Evolutionary conservation across 2,329 filamentous ascomycete genomes (phyloP).

Genomic region (Leptographium procerum): DNA sequence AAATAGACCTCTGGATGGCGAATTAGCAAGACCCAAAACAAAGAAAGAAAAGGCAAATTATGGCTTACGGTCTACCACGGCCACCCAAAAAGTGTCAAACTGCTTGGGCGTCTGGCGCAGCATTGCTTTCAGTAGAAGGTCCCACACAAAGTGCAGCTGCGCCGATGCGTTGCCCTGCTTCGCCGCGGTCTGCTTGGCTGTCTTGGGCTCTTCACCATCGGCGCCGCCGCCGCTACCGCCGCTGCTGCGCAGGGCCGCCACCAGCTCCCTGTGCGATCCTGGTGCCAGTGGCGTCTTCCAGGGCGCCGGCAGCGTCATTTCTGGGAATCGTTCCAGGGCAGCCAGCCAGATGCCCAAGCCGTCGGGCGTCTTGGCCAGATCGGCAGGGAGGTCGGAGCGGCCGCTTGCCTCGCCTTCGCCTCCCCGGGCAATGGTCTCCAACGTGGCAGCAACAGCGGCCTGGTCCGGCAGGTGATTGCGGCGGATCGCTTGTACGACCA

Average conservation of each 20-base stretch:
- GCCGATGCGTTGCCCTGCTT: slow-evolving; percentile 65
- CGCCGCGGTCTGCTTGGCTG: slow-evolving; percentile 22
- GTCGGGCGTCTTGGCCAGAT: slow-evolving; percentile 70
- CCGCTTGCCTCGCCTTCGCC: background rate
- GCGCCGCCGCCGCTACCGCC: slow-evolving; percentile 32
- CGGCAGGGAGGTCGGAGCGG: slow-evolving; percentile 16
- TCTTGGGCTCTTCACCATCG: slow-evolving; percentile 14
- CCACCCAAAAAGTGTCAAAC: slow-evolving; percentile 12
- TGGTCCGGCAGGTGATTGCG: slow-evolving; percentile 40
- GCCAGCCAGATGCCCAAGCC: slow-evolving; percentile 82
- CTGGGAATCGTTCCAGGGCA: slow-evolving; percentile 51
- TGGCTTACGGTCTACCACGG: slow-evolving; percentile 65
- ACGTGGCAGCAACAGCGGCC: slow-evolving; percentile 44
- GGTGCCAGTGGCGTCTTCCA: slow-evolving; percentile 69
- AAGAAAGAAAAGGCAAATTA: slow-evolving; percentile 19
- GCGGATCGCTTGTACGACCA: slow-evolving; percentile 61
- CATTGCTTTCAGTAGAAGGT: slow-evolving; percentile 49
- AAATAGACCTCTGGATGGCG: slow-evolving; percentile 71
- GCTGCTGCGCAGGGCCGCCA: slow-evolving; percentile 70
- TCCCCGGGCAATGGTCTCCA: slow-evolving; percentile 42
- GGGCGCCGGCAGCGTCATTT: slow-evolving; percentile 54
- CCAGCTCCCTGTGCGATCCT: slow-evolving; percentile 56
- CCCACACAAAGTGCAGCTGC: slow-evolving; percentile 81
- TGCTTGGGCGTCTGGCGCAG: slow-evolving; percentile 10
- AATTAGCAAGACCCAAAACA: slow-evolving; percentile 11